phyloP scores from a whole-genome alignment of 1,139 yeast species.

The Scheffersomyces illinoinensis region DNA sequence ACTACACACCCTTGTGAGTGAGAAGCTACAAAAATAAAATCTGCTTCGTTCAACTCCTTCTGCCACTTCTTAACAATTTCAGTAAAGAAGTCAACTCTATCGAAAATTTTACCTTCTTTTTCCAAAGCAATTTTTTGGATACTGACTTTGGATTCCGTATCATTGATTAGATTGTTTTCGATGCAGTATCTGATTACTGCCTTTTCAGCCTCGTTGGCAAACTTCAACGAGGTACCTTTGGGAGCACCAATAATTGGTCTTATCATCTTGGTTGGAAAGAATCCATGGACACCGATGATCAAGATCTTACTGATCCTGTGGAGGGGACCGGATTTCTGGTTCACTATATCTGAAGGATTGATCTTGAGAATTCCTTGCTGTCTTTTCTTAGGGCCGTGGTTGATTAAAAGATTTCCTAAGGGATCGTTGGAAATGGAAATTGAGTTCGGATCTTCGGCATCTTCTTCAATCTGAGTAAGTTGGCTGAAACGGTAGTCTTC shows the following conservation, averaged over 20 bases:
- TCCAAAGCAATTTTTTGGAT: slow-evolving; percentile 91
- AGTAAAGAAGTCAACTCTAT: slow-evolving; percentile 79
- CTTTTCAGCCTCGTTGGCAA: slow-evolving; percentile 83
- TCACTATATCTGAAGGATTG: slow-evolving; percentile 26
- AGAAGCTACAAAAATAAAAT: slow-evolving; percentile 83
- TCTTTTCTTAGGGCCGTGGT: slow-evolving; percentile 18
- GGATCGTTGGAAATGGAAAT: slow-evolving; percentile 45
- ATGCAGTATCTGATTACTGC: slow-evolving; percentile 74
- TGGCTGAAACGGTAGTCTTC: slow-evolving; percentile 18
- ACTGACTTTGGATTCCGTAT: slow-evolving; percentile 48
- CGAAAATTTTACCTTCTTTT: slow-evolving; percentile 87
- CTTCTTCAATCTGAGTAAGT: slow-evolving; percentile 29
- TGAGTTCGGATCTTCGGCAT: slow-evolving; percentile 31
- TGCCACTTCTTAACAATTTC: slow-evolving; percentile 72
- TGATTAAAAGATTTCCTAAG: slow-evolving; percentile 46
- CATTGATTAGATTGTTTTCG: slow-evolving; percentile 47
- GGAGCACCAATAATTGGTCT: slow-evolving; percentile 90
- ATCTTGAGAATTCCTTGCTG: slow-evolving; percentile 5
- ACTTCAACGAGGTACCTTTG: slow-evolving; percentile 85
- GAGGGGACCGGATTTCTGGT: slow-evolving; percentile 33
- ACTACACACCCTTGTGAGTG: slow-evolving; percentile 98
- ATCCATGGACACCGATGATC: slow-evolving; percentile 93
- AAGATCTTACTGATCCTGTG: slow-evolving; percentile 53
- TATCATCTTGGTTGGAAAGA: slow-evolving; percentile 84
- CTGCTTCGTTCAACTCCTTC: slow-evolving; percentile 71